phyloP scores from a whole-genome alignment of 257 asterid species.

The Fraxinus pennsylvanica region DNA sequence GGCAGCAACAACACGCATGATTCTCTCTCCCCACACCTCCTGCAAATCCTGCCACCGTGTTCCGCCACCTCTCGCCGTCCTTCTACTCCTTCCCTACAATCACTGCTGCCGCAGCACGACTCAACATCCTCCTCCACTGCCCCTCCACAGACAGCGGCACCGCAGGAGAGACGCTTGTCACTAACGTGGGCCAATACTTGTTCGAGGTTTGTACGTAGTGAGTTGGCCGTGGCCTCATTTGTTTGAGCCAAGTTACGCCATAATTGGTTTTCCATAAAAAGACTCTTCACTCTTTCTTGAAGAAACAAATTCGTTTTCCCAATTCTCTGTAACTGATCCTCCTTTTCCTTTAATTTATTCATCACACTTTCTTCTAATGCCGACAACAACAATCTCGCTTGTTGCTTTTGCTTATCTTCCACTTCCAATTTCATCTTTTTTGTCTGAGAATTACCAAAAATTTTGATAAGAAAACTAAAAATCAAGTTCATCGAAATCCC shows the following conservation, averaged over 20 bases:
- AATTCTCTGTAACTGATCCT: slow-evolving; percentile 63
- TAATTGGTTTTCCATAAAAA: slow-evolving; percentile 62
- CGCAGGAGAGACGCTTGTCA: slow-evolving; percentile 34
- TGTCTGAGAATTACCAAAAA: slow-evolving; percentile 27
- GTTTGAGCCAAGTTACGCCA: slow-evolving; percentile 72
- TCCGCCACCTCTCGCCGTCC: background rate
- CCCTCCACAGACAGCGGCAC: background rate
- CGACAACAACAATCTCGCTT: slow-evolving; percentile 45
- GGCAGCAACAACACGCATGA: slow-evolving; percentile 73
- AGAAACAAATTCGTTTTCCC: slow-evolving; percentile 55
- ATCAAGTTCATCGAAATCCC: background rate
- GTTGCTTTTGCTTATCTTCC: slow-evolving; percentile 68
- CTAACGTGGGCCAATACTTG: slow-evolving; percentile 54
- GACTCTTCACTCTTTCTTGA: slow-evolving; percentile 56
- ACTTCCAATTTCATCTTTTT: slow-evolving; percentile 57
- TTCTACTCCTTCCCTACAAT: no score
- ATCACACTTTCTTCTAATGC: slow-evolving; percentile 54
- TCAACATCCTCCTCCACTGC: slow-evolving; percentile 51
- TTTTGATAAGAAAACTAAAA: background rate
- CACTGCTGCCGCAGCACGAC: no score
- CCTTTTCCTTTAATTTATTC: slow-evolving; percentile 61
- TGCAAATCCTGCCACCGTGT: slow-evolving; percentile 38
- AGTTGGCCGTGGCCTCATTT: slow-evolving; percentile 72
- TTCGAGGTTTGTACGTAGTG: slow-evolving; percentile 61
- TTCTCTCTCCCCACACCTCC: slow-evolving; percentile 61